phyloP scores from a whole-genome alignment of 495 filamentous ascomycete genomes.

The Trichocladium uniseriatum region DNA sequence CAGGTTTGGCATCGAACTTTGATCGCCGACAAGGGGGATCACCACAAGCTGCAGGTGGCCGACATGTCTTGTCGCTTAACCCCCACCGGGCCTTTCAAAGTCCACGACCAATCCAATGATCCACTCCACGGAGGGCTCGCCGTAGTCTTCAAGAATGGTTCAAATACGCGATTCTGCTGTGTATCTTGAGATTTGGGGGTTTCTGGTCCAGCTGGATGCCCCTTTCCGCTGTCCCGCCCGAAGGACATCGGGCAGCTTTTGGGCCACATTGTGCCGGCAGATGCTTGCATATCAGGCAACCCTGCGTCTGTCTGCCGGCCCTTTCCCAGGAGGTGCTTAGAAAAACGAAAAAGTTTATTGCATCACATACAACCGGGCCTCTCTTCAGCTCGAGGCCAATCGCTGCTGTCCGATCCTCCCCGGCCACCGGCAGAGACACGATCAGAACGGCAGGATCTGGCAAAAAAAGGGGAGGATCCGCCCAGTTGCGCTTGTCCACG shows the following conservation, averaged over 20 bases:
- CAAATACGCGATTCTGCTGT: not conserved
- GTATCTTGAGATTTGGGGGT: not conserved
- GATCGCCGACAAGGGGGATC: too few relatives aligned
- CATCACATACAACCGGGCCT: too few relatives aligned
- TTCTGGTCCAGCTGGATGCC: too few relatives aligned
- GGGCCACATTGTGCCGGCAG: conserved; percentile 4
- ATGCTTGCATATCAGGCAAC: conserved; percentile 2
- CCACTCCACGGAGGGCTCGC: too few relatives aligned
- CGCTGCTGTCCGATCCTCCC: not conserved
- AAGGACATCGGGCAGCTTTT: conserved; percentile 10
- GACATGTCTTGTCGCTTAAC: not conserved
- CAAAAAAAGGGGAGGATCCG: not conserved
- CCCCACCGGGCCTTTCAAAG: not conserved
- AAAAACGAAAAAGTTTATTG: not conserved
- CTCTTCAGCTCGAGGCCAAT: not conserved
- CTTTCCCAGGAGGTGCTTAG: not conserved
- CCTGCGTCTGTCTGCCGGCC: not conserved
- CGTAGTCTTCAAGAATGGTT: too few relatives aligned
- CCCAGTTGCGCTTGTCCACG: conserved; percentile 20
- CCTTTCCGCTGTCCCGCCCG: not conserved
- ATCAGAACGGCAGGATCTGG: conserved; percentile 9
- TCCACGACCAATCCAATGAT: not conserved
- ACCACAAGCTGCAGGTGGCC: too few relatives aligned
- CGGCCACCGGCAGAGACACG: not conserved
- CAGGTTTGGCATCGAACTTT: too few relatives aligned